These are phyloP conservation scores for Lophiostoma macrostomum DNA, from an alignment of 495 filamentous ascomycete species.

Conservation along the genomic window DNA sequence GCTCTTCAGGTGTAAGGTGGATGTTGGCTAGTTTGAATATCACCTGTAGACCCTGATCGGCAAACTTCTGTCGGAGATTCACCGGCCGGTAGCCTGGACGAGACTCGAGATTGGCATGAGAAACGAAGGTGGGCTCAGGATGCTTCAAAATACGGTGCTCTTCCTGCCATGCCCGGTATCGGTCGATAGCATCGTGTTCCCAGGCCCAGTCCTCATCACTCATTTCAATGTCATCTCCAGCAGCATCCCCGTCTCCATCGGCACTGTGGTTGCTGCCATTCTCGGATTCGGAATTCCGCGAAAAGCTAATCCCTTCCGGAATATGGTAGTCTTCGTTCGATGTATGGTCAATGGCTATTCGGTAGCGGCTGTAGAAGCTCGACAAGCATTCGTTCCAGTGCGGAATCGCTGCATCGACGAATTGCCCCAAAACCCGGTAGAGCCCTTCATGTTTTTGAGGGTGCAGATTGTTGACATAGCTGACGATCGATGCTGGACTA, in stretches of 20 bases:
- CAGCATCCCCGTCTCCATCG: neutral
- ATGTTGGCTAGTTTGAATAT: constrained; percentile 65
- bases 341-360: constrained; percentile 7
- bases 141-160: constrained; percentile 29
- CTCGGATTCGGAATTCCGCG: neutral
- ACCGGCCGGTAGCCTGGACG: neutral
- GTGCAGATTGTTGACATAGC: constrained; percentile 63
- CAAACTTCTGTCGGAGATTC: constrained; percentile 35
- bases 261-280: constrained; percentile 27
- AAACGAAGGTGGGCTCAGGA: constrained; percentile 41
- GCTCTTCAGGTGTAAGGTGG: constrained; percentile 56
- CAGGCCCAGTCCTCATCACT: constrained; percentile 21
- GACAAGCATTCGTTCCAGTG: constrained; percentile 48
- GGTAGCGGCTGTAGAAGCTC: neutral
- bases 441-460: constrained; percentile 47
- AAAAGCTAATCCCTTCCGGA: neutral
- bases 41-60: constrained; percentile 50
- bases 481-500: constrained; percentile 36
- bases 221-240: constrained; percentile 12
- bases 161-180: constrained; percentile 4
- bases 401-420: constrained; percentile 51
- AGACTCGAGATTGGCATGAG: neutral
- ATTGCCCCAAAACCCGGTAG: constrained; percentile 51
- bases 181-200: constrained; percentile 11
- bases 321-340: constrained; percentile 5